phyloP scores from a whole-genome alignment of 148 eudicot species.

The Arbutus unedo region DNA sequence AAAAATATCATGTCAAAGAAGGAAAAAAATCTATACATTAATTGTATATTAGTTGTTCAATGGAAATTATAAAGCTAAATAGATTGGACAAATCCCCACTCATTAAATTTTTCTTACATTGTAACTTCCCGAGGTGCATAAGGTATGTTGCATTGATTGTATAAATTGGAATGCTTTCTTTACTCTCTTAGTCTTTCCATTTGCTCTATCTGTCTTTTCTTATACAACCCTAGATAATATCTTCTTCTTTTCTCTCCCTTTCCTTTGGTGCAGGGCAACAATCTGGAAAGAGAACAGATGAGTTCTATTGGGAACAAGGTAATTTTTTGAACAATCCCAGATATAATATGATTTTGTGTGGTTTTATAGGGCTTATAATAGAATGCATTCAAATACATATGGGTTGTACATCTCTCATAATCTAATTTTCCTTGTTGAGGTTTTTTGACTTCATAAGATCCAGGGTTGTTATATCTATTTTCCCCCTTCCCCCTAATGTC shows the following conservation, averaged over 20 bases:
- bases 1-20: neutral
- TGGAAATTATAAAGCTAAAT: neutral
- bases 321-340: neutral
- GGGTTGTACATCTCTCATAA: neutral
- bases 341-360: neutral
- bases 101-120: neutral
- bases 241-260: neutral
- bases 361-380: neutral
- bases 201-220: neutral
- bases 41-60: neutral
- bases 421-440: neutral
- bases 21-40: neutral
- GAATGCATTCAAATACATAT: neutral
- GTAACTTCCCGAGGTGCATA: neutral
- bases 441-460: neutral
- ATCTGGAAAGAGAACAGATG: neutral
- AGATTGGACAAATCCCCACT: slow-evolving; percentile 1
- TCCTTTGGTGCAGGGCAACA: neutral
- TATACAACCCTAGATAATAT: neutral
- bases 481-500: neutral
- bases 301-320: neutral
- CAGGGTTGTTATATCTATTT: neutral
- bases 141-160: neutral
- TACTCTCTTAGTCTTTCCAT: neutral
- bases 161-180: neutral